Evolutionary conservation across 2,329 filamentous ascomycete species (phyloP).

Genomic region (Fusarium bulbicola): DNA sequence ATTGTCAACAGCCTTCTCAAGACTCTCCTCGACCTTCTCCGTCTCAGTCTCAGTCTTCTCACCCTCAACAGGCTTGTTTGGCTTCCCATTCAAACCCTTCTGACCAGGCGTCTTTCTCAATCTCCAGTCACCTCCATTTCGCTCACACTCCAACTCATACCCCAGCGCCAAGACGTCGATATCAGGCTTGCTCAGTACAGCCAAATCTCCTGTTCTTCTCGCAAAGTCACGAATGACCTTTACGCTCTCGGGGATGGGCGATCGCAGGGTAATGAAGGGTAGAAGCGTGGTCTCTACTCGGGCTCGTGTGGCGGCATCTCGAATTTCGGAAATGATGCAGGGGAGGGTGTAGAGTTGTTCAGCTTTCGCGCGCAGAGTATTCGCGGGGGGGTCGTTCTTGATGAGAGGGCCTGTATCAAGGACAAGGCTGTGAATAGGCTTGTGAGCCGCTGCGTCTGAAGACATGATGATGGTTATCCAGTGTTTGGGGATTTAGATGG

Average conservation of each 20-base stretch:
- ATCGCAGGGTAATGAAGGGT: constrained; percentile 83
- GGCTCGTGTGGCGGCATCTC: constrained; percentile 81
- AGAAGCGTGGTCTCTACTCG: constrained; percentile 85
- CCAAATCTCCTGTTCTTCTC: constrained; percentile 85
- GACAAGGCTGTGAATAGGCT: constrained; percentile 82
- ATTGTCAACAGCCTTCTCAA: constrained; percentile 23
- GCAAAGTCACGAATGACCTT: constrained; percentile 86
- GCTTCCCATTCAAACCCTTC: constrained; percentile 77
- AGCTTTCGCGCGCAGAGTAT: constrained; percentile 80
- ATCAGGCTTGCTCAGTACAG: constrained; percentile 89
- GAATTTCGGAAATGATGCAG: constrained; percentile 86
- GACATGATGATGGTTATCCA: constrained; percentile 35
- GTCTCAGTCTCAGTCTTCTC: constrained; percentile 13
- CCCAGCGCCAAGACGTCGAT: constrained; percentile 88
- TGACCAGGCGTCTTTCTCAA: constrained; percentile 82
- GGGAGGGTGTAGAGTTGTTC: constrained; percentile 85
- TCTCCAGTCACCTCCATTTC: constrained; percentile 89
- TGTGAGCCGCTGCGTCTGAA: constrained; percentile 49
- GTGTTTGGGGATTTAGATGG: constrained; percentile 23
- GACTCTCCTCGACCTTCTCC: neutral
- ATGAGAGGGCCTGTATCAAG: constrained; percentile 94
- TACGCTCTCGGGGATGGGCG: constrained; percentile 78
- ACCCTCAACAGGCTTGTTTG: constrained; percentile 45
- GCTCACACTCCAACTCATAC: constrained; percentile 94
- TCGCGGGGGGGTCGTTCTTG: constrained; percentile 88